Conservation (phyloP, 129 eudicot genomes). For the Kitagawia praeruptora region DNA sequence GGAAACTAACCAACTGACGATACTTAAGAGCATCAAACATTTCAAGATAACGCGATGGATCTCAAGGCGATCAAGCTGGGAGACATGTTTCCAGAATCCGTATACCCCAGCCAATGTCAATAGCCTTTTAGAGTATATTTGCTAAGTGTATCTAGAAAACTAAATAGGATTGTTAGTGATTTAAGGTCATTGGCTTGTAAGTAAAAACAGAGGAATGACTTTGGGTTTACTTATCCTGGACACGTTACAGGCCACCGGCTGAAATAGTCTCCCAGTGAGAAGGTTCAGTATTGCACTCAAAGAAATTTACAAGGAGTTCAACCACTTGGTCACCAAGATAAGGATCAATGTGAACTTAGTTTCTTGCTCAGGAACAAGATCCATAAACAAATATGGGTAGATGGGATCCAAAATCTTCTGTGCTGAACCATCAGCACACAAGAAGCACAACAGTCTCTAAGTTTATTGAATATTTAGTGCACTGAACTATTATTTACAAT, state of each 20-base stretch:
- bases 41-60: slow-evolving; percentile 65
- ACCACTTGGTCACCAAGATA: slow-evolving; percentile 63
- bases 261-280: slow-evolving; percentile 60
- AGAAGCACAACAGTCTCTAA: too few species aligned
- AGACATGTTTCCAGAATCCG: slow-evolving; percentile 72
- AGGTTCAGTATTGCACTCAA: slow-evolving; percentile 52
- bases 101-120: slow-evolving; percentile 66
- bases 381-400: too few species aligned
- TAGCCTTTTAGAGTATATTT: slow-evolving; percentile 61
- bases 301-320: slow-evolving; percentile 53
- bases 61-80: slow-evolving; percentile 54
- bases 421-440: too few species aligned
- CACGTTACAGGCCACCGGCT: slow-evolving; percentile 50
- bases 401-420: too few species aligned
- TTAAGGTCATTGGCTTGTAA: neutral
- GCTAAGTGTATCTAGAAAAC: slow-evolving; percentile 55
- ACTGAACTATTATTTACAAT: too few species aligned
- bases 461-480: too few species aligned
- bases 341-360: slow-evolving; percentile 82
- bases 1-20: slow-evolving; percentile 39
- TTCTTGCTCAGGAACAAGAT: too few species aligned
- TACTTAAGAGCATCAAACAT: slow-evolving; percentile 68
- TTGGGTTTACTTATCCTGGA: slow-evolving; percentile 54
- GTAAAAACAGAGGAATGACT: neutral
- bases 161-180: neutral